These are phyloP conservation scores for Gnaphalium uliginosum DNA, from an alignment of 129 eudicot species.

Conservation along the genomic window DNA sequence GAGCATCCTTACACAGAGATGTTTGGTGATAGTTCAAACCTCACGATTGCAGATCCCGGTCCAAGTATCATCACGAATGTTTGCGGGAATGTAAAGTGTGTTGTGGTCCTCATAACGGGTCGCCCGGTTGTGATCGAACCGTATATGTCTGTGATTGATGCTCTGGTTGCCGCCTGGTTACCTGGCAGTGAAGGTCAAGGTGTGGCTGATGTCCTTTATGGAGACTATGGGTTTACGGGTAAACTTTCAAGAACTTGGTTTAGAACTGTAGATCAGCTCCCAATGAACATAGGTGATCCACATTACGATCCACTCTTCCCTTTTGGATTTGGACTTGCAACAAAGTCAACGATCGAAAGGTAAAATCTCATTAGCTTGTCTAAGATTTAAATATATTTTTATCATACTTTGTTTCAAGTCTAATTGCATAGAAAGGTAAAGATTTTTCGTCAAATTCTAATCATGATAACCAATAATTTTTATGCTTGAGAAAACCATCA, in stretches of 20 bases:
- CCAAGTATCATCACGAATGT: slow-evolving; percentile 53
- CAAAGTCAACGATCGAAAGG: slow-evolving; percentile 38
- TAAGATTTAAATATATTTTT: too few species aligned
- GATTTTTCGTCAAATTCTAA: neutral
- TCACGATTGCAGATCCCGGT: slow-evolving; percentile 61
- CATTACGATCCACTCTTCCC: slow-evolving; percentile 68
- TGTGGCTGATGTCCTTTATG: slow-evolving; percentile 71
- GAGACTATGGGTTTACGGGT: slow-evolving; percentile 59
- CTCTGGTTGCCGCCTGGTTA: slow-evolving; percentile 78
- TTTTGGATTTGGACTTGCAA: slow-evolving; percentile 55
- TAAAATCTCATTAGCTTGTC: neutral
- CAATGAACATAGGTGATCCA: slow-evolving; percentile 63
- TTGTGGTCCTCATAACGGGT: slow-evolving; percentile 60
- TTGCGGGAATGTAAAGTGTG: slow-evolving; percentile 54
- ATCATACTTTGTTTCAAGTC: neutral
- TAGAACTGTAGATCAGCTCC: slow-evolving; percentile 62
- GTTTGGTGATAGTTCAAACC: slow-evolving; percentile 61
- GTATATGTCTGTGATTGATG: slow-evolving; percentile 51
- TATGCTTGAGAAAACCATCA: neutral
- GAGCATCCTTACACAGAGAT: slow-evolving; percentile 68
- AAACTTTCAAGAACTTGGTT: slow-evolving; percentile 70
- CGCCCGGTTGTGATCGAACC: slow-evolving; percentile 68
- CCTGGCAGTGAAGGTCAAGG: slow-evolving; percentile 77
- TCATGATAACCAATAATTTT: neutral
- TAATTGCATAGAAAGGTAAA: neutral